These are phyloP conservation scores for Trichoderma guizhouense DNA, from an alignment of 2,329 filamentous ascomycete species.

Conservation along the genomic window DNA sequence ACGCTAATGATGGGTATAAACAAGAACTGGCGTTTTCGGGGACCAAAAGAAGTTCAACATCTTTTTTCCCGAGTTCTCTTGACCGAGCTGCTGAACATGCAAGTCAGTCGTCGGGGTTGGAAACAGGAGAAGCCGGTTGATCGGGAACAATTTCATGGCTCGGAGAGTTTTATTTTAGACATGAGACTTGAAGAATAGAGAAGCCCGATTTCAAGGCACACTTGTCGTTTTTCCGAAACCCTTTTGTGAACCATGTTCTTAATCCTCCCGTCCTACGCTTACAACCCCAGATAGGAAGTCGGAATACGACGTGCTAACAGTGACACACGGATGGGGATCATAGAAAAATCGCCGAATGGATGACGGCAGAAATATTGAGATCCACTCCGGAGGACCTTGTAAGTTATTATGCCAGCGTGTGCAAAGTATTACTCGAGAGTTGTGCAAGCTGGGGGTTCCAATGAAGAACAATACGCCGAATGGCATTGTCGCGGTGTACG, in stretches of 20 bases:
- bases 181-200: constrained; percentile 15
- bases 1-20: constrained; percentile 35
- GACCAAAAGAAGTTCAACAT: constrained; percentile 48
- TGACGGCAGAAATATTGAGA: not conserved
- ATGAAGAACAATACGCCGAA: not conserved
- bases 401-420: not conserved
- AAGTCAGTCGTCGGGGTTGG: constrained; percentile 29
- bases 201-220: constrained; percentile 10
- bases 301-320: not conserved
- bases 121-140: constrained; percentile 13
- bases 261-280: not conserved
- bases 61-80: constrained; percentile 43
- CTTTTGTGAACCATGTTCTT: not conserved
- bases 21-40: constrained; percentile 40
- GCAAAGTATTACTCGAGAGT: not conserved
- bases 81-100: constrained; percentile 36
- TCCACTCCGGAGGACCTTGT: not conserved
- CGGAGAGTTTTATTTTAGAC: constrained; percentile 10
- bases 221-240: not conserved
- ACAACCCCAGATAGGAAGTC: not conserved
- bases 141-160: constrained; percentile 3
- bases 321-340: not conserved
- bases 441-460: not conserved
- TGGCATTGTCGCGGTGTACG: not conserved
- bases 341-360: not conserved